Base-by-base conservation (phyloP, 805 yeast species). In the Candida maesae region DNA sequence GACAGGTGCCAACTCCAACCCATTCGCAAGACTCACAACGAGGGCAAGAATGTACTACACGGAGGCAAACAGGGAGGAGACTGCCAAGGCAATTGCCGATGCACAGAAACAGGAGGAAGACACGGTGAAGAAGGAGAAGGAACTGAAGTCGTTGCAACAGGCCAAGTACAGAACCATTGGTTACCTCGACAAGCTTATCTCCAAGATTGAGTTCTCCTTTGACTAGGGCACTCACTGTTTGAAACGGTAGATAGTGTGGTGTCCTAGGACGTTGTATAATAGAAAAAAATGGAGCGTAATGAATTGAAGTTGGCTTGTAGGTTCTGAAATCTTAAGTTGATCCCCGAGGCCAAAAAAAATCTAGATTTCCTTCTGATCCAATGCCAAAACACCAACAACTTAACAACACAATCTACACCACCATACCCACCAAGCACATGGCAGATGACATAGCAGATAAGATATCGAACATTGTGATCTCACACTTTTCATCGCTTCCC, bases 1-100 rank as follows among this genome's bases (percentile, higher is more conserved):
- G 36, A 42, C 71, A 41, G 68, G 52, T 32, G 64, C 65, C 42
- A 70, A 76, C 39, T 77, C 72, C 53, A 86, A 93, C 66, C 98
- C 99, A 17, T 93, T 93, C 64, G 78, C 84, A 51, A 79, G 98
- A 61, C 74, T 93, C 58, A 83, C 86, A 60, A 91, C 98, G 1
- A 84, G 80, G 46, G 86, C 97, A 1, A 78, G 86, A 55, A 78
- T 87, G 45, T 91, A 87, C 63, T 88, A 89, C 38, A 68, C 71
- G 35, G 74, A 61, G 42, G 65, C 71, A 35, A 78, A 73, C 46
- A 71, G 71, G 46, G 74, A 71, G 45, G 82, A 74, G 48, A 78
- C 80, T 50, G 79, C 74, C 50, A 74, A 71, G 59, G 84, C 81
- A 3, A 67, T 76, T 41, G 72, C 67, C 25, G 73, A 75, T 41